Percentiles rank a stretch among this genome's conserved stretches.
Evolutionary conservation across 2,329 filamentous ascomycete species (phyloP).

Genomic region (Lachnellula arida): DNA sequence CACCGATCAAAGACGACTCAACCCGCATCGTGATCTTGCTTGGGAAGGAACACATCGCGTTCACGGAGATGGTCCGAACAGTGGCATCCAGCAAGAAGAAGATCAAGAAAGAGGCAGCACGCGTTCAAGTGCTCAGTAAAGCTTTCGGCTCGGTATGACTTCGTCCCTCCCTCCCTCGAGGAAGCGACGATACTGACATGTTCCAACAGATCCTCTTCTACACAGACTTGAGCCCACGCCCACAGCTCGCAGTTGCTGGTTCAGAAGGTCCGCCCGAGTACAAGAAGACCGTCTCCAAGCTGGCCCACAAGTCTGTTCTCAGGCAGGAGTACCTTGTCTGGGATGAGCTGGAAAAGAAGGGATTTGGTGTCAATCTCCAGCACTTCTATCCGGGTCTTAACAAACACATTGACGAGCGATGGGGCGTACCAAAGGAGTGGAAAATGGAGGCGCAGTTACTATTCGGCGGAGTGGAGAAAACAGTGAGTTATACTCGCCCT

Average conservation of each 20-base stretch:
- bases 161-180: neutral
- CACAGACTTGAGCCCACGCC: conserved; percentile 52
- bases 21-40: conserved; percentile 66
- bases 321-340: conserved; percentile 44
- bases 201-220: conserved; percentile 66
- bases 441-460: conserved; percentile 75
- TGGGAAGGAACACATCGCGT: conserved; percentile 74
- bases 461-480: conserved; percentile 49
- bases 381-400: conserved; percentile 88
- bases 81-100: conserved; percentile 37
- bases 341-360: conserved; percentile 75
- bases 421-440: conserved; percentile 68
- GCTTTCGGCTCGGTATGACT: conserved; percentile 66
- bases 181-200: neutral
- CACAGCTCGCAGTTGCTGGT: neutral
- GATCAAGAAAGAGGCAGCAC: neutral
- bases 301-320: conserved; percentile 75
- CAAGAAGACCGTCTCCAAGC: conserved; percentile 56
- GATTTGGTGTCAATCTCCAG: conserved; percentile 81
- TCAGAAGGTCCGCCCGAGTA: neutral
- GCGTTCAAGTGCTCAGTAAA: neutral
- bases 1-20: conserved; percentile 42
- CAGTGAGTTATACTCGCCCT: neutral
- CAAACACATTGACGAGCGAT: conserved; percentile 59
- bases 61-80: conserved; percentile 59